These are phyloP conservation scores for Rhizopogon salebrosus DNA, from an alignment of 768 basidiomycete species.

Conservation along the genomic window DNA sequence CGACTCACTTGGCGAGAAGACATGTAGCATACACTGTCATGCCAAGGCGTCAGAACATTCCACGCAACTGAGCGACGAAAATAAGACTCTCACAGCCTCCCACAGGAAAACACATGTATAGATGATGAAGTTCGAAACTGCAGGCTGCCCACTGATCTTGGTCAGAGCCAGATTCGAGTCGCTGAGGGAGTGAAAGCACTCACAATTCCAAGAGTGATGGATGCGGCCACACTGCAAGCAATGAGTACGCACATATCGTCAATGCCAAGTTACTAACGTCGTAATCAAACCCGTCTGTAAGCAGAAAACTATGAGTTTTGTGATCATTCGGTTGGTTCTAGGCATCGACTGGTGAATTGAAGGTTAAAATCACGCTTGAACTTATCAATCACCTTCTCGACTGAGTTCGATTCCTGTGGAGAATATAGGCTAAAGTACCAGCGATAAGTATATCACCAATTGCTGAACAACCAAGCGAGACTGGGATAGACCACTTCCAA, in stretches of 20 bases:
- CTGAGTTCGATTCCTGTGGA: slow-evolving; percentile 4
- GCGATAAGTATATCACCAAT: slow-evolving; percentile 18
- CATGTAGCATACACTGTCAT: slow-evolving; percentile 22
- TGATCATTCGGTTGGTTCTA: slow-evolving; percentile 15
- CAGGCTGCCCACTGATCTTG: slow-evolving; percentile 14
- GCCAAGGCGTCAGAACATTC: neutral
- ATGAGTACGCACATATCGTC: neutral
- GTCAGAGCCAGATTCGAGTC: neutral
- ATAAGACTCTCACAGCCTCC: slow-evolving; percentile 15
- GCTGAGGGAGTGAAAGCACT: neutral
- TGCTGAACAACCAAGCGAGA: slow-evolving; percentile 21
- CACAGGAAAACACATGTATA: slow-evolving; percentile 21
- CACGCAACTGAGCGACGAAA: neutral
- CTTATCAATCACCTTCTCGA: slow-evolving; percentile 9
- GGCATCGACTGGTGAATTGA: neutral
- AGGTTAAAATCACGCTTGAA: neutral
- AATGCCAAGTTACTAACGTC: slow-evolving; percentile 7
- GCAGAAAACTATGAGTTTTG: slow-evolving; percentile 13
- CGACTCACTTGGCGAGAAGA: slow-evolving; percentile 23
- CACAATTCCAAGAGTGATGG: slow-evolving; percentile 14
- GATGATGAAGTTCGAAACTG: slow-evolving; percentile 15
- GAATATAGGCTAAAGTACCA: slow-evolving; percentile 11
- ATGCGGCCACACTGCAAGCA: slow-evolving; percentile 11
- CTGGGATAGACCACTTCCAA: slow-evolving; percentile 15
- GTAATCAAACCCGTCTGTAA: slow-evolving; percentile 26